Conservation (phyloP, 768 basidiomycete species). For the Daedaleopsis sinensis region DNA sequence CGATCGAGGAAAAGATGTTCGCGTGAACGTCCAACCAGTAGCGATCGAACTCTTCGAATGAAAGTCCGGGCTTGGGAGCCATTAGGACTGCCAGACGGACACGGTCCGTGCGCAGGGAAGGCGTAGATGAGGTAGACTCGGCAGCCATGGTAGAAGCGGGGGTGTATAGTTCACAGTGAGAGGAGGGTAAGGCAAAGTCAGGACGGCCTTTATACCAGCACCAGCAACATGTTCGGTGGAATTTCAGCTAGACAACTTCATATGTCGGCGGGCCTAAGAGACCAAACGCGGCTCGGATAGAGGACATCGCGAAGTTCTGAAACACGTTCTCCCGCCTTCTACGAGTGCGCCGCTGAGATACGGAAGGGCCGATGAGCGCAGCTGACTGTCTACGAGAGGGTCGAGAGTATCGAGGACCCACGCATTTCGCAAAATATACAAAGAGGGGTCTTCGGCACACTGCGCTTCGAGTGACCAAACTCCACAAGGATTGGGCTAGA, state of each 20-base stretch:
- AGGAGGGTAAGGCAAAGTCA: neutral
- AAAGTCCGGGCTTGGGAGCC: conserved; percentile 30
- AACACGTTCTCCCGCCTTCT: neutral
- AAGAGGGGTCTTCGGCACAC: too few relatives aligned
- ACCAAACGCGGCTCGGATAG: neutral
- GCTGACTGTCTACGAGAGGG: neutral
- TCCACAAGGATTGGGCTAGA: neutral
- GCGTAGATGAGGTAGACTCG: neutral
- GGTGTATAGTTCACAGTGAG: neutral
- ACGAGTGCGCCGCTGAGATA: neutral
- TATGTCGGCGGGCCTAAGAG: neutral
- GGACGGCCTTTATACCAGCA: too few relatives aligned
- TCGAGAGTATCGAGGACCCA: neutral
- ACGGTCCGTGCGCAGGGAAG: conserved; percentile 31
- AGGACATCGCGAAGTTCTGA: neutral
- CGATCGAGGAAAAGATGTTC: conserved; percentile 32
- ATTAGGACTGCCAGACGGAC: conserved; percentile 34
- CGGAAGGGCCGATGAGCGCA: neutral
- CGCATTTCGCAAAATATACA: neutral
- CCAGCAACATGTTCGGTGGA: too few relatives aligned
- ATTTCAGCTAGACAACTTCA: too few relatives aligned
- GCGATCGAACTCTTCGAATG: conserved; percentile 34
- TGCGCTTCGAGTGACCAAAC: neutral
- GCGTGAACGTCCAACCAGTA: conserved; percentile 36
- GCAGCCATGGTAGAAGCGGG: neutral